A percentile compares a stretch with the other conserved stretches of the same genome.
phyloP scores from a whole-genome alignment of 805 yeast genomes.

The Scheffersomyces ergatensis region DNA sequence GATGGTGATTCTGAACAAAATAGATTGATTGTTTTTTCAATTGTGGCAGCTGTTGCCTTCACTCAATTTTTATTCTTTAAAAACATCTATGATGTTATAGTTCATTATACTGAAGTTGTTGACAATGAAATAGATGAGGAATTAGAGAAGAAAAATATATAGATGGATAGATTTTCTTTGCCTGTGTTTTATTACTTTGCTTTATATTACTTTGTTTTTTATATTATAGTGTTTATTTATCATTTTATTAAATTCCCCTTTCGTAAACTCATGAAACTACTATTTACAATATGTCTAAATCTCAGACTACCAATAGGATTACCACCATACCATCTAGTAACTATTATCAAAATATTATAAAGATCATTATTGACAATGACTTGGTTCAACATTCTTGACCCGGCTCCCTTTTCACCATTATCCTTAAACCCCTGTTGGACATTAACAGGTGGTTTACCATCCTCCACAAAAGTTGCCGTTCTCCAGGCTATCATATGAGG shows the following conservation, averaged over 20 bases:
- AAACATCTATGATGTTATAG: slow-evolving; percentile 18
- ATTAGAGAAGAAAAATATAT: slow-evolving; percentile 4
- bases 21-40: slow-evolving; percentile 47
- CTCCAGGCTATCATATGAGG: slow-evolving; percentile 77
- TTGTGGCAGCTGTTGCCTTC: slow-evolving; percentile 37
- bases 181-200: too few species aligned
- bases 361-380: slow-evolving; percentile 49
- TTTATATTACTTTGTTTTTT: neutral
- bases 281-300: slow-evolving; percentile 54
- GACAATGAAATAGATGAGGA: slow-evolving; percentile 9
- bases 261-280: slow-evolving; percentile 6
- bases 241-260: slow-evolving; percentile 3
- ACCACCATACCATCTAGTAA: slow-evolving; percentile 83
- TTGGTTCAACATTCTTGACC: slow-evolving; percentile 51
- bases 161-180: too few species aligned
- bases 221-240: too few species aligned
- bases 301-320: slow-evolving; percentile 68
- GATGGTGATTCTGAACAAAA: slow-evolving; percentile 45
- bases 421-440: slow-evolving; percentile 63
- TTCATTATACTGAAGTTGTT: slow-evolving; percentile 7
- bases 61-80: slow-evolving; percentile 27
- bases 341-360: slow-evolving; percentile 61
- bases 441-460: slow-evolving; percentile 13
- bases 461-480: slow-evolving; percentile 29
- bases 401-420: slow-evolving; percentile 77